Percentiles rank a stretch among this genome's conserved stretches.
Conservation (phyloP, 345 rosid genomes). For the Eutrema yunnanense region DNA sequence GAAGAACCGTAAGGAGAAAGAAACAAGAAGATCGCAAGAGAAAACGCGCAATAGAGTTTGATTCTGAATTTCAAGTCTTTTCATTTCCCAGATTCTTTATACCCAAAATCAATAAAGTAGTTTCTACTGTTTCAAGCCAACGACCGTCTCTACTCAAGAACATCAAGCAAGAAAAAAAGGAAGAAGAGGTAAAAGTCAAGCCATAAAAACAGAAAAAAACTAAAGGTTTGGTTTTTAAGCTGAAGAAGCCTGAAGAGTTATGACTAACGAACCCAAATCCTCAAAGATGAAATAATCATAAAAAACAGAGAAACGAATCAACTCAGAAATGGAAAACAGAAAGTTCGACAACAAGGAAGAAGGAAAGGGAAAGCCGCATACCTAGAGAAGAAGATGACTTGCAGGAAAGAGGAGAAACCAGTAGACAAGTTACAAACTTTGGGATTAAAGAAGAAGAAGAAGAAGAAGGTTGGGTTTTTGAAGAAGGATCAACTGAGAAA, state of each 20-base stretch:
- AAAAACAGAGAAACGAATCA: slow-evolving; percentile 16
- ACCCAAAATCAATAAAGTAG: neutral
- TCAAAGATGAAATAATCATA: neutral
- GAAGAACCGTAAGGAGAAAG: slow-evolving; percentile 2
- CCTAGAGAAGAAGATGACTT: slow-evolving; percentile 22
- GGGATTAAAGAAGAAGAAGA: neutral
- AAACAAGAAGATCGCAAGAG: neutral
- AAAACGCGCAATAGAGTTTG: neutral
- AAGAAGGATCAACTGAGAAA: slow-evolving; percentile 12
- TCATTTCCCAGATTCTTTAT: neutral
- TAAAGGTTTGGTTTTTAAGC: neutral
- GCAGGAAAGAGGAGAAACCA: neutral
- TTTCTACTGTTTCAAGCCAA: neutral
- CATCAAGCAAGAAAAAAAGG: neutral
- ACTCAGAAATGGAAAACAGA: neutral
- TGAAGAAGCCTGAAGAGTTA: neutral
- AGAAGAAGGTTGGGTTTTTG: neutral
- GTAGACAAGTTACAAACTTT: slow-evolving; percentile 1
- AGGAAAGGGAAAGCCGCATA: neutral
- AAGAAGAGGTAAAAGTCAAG: neutral
- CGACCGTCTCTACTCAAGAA: neutral
- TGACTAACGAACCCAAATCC: slow-evolving; percentile 5
- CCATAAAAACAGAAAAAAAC: neutral
- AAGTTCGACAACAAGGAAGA: neutral
- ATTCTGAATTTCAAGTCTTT: neutral